These are phyloP conservation scores for Lipomyces yamanashiensis DNA, from an alignment of 805 yeast species.

Conservation along the genomic window DNA sequence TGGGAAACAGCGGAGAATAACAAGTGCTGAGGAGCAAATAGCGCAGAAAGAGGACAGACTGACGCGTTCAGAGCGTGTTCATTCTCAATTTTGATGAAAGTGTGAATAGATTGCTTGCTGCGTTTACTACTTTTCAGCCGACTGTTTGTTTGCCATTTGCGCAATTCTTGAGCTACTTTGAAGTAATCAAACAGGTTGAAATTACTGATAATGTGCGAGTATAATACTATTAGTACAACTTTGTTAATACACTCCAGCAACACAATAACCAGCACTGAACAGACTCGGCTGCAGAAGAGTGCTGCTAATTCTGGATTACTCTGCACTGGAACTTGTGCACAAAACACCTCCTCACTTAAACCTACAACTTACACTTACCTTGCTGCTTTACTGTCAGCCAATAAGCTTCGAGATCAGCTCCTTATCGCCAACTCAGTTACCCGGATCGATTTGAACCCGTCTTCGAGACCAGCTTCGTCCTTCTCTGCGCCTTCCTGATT, in stretches of 20 bases:
- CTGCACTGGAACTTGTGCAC: not conserved
- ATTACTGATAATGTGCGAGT: no score
- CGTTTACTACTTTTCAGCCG: no score
- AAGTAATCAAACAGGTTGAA: no score
- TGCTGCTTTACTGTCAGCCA: not conserved
- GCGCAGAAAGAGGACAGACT: no score
- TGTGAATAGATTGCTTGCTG: no score
- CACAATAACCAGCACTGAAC: not conserved
- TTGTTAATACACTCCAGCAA: not conserved
- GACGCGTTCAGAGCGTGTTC: no score
- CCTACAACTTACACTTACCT: not conserved
- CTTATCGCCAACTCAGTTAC: conserved; percentile 8
- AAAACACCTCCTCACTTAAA: not conserved
- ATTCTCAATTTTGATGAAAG: no score
- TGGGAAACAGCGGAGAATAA: not conserved
- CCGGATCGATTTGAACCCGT: not conserved
- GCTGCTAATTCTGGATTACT: not conserved
- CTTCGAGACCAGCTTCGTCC: not conserved
- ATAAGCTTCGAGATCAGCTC: conserved; percentile 3
- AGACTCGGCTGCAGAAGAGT: no score
- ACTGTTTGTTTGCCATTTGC: no score
- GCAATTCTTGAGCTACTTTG: no score
- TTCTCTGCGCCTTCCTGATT: no score
- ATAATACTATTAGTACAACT: no score
- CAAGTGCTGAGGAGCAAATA: not conserved